A percentile compares a stretch with the other conserved stretches of the same genome.
Conservation (phyloP, 345 rosid genomes). For the Firmiana major region DNA sequence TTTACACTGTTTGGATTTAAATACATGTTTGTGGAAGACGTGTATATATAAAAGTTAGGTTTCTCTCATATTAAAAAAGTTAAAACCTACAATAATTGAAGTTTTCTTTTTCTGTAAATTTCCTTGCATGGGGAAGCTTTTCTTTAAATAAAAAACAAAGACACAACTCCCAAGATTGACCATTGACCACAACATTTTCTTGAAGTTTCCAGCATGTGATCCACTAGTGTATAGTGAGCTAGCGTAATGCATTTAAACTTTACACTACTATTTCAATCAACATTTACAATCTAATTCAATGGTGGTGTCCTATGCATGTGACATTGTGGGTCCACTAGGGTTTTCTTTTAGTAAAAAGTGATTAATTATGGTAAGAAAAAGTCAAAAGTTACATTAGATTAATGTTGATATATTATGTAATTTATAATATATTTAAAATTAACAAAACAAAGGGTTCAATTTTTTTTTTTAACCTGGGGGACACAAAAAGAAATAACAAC, state of each 20-base stretch:
- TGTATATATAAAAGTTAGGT: no score
- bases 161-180: conserved; percentile 23
- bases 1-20: not conserved
- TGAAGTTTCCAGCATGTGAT: conserved; percentile 6
- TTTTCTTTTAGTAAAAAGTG: not conserved
- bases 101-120: not conserved
- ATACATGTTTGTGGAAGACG: conserved; percentile 1
- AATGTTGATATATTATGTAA: no score
- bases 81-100: not conserved
- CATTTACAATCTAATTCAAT: conserved; percentile 4
- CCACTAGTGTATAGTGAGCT: not conserved
- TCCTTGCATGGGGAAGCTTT: not conserved
- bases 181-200: conserved; percentile 12
- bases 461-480: not conserved
- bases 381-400: no score
- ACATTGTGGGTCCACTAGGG: conserved; percentile 6
- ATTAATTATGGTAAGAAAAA: no score
- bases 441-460: not conserved
- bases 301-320: conserved; percentile 33
- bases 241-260: not conserved
- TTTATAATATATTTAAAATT: not conserved
- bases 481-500: not conserved
- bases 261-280: not conserved
- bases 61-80: not conserved
- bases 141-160: no score